Base-by-base conservation (phyloP, 495 filamentous ascomycete genomes). In the Aspergillus taichungensis region DNA sequence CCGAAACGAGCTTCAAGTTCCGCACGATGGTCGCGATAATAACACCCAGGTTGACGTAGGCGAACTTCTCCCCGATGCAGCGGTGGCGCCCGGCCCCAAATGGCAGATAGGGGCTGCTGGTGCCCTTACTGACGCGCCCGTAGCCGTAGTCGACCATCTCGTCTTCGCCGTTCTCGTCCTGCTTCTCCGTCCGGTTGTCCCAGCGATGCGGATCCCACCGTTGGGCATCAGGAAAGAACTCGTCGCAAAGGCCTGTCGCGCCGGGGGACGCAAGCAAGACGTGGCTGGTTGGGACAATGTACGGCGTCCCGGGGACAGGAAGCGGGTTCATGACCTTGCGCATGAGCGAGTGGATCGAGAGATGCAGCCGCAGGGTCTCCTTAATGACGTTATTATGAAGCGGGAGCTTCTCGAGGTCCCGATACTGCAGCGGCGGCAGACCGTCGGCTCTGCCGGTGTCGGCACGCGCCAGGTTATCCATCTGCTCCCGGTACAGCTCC, bases 61-160 rank as follows among this genome's bases (percentile, higher is more conserved):
- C 92, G 60, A 96, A 98, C 56, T 95, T 88, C 69, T 96, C 92
- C 37, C 92, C 92, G 56, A 98, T 96, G 63, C 92, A 98, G 8
- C 92, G 69, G 66, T 98, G 92, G 42, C 92, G 73, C 5, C 92
- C 92, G 1, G 89, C 92, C 2, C 92, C 92, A 58, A 98, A 98
- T 0, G 92, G 92, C 12, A 98, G 73, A 66, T 96, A 98, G 1
- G 92, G 90, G 38, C 83, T 88, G 27, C 68, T 69, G 5, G 88
- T 80, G 13, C 92, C 91, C 69, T 95, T 95, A 64, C 77, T 85
- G 41, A 95, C 80, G 28, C 88, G 68, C n/a, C 91, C 92, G 62
- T 94, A 96, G 28, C 91, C 92, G 56, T 96, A 96, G 55, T 96
- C 90, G 30, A 88, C 69, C 55, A 43, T 82, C 84, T 63, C 85